A percentile compares a stretch with the other conserved stretches of the same genome.
phyloP scores from a whole-genome alignment of 75 land plant genomes.

The Pseudotsuga menziesii region DNA sequence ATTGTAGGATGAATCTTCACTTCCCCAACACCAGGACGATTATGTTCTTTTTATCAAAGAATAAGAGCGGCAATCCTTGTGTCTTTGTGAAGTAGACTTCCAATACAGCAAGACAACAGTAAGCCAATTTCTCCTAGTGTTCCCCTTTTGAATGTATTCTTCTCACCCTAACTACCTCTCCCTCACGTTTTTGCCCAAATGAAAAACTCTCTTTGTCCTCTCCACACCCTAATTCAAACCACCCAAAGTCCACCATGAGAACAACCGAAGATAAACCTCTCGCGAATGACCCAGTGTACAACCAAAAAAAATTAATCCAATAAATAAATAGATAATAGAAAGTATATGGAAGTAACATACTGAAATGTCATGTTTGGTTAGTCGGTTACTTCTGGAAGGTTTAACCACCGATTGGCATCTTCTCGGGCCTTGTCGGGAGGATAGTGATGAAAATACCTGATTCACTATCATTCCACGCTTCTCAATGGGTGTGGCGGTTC shows the following conservation, averaged over 20 bases:
- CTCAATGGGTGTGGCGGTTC: too few species aligned
- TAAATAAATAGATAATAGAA: too few species aligned
- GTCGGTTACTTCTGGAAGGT: too few species aligned
- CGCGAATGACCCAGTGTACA: background rate
- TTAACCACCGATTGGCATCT: too few species aligned
- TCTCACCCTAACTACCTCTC: background rate
- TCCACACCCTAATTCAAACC: background rate
- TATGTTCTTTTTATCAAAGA: background rate
- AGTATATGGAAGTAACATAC: too few species aligned
- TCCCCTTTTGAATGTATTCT: background rate
- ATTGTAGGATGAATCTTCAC: background rate
- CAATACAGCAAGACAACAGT: background rate
- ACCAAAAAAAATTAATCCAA: too few species aligned
- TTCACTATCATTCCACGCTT: too few species aligned
- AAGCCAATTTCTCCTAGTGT: background rate
- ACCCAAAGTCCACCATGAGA: background rate
- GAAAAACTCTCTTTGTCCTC: background rate
- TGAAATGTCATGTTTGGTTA: too few species aligned
- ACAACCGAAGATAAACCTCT: background rate
- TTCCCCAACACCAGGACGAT: slow-evolving; percentile 1
- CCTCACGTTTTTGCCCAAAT: background rate
- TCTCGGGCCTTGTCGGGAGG: too few species aligned
- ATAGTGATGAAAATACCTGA: too few species aligned
- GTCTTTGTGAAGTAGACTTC: background rate
- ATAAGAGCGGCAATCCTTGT: background rate